Evolutionary conservation across 2,329 filamentous ascomycete genomes (phyloP), one percentile per base, ranked within the genome.

Genomic region (Apiospora sp.): DNA sequence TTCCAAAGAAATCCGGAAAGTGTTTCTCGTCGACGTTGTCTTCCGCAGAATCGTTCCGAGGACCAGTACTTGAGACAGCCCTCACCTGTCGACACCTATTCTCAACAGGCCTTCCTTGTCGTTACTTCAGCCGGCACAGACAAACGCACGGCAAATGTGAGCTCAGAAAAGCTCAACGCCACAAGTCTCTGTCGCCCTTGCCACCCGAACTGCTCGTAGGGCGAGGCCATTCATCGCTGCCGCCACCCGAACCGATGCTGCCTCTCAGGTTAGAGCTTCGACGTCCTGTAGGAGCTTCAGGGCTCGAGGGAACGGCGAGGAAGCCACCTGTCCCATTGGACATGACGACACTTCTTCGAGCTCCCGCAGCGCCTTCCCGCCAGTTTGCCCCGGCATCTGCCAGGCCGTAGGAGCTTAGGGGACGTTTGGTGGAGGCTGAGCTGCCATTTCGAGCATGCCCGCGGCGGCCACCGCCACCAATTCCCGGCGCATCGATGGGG

Each of bases 361-460:
- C 86, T 8, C 87, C 88, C 2, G 78, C 80, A 8, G 86, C 85
- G 5, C 82, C 81, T 72, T 87, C 72, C 30, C 72, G 85, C 87
- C 88, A 90, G 5, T 86, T 86, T 2, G 84, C 83, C 3, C 84
- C 80, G 27, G 88, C 80, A 74, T 90, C 88, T 22, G 86, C 83
- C n/a, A 91, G 83, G 19, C 89, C 89, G 78, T 90, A 91, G 77
- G 86, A 88, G 80, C 88, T 90, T 71, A 86, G 80, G 44, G 88
- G 88, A 48, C 88, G 85, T 74, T 75, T 71, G 70, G 30, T 43
- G 4, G 48, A 34, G 43, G 76, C 76, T 68, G 77, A 72, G 69
- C 79, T 74, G 75, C 78, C 73, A 61, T 76, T 72, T 73, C 77
- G 75, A 75, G 76, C 72, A 80, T 82, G 77, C 79, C 80, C 72